Evolutionary conservation across 306 rosid species (phyloP), one percentile per base, ranked within the genome.

Genomic region (Nissolia schottii): DNA sequence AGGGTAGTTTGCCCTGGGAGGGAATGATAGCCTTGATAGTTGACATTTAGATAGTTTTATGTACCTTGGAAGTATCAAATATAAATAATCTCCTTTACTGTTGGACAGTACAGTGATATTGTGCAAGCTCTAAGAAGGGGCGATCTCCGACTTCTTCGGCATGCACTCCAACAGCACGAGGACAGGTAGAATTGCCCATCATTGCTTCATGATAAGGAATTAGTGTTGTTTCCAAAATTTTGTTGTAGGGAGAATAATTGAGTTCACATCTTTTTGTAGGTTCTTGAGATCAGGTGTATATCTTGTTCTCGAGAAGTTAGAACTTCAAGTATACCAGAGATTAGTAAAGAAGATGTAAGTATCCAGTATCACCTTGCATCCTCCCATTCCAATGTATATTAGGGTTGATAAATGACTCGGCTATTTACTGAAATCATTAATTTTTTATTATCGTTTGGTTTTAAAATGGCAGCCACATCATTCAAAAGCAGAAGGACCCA

Each of bases 321-420:
- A 94, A 84, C 99, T 94, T 60, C 99, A 91, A 80, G 95, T 89
- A 25, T 89, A 91, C 84, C 99, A 91, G 88, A 89, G 97, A 82
- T 72, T 94, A 82, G 78, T 94, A 57, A 94, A 94, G 91, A 94
- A 94, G 87, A 91, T 94, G 97, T 89, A 76, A 87, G 82, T 62
- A 70, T 57, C 51, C 60, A 6, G 54, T 48, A 35, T 51, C 60
- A 53, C 54, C 37, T 68, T 57, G 51, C 43, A 16, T 25, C 74
- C 74, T 25, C 19, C 64, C 29, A 23, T 23, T 48, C 37, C 11
- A 1, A 22, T n/a, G 25, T 16, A 38, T 67, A 38, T 68, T 37
- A 16, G n/a, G n/a, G n/a, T 74, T 74, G 35, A 49, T 58, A 64
- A 64, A 41, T 59, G 55, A 70, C 62, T 63, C 31, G 45, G 20